Base-by-base conservation (phyloP, 1,139 yeast genomes). In the Zygosaccharomyces sapae region DNA sequence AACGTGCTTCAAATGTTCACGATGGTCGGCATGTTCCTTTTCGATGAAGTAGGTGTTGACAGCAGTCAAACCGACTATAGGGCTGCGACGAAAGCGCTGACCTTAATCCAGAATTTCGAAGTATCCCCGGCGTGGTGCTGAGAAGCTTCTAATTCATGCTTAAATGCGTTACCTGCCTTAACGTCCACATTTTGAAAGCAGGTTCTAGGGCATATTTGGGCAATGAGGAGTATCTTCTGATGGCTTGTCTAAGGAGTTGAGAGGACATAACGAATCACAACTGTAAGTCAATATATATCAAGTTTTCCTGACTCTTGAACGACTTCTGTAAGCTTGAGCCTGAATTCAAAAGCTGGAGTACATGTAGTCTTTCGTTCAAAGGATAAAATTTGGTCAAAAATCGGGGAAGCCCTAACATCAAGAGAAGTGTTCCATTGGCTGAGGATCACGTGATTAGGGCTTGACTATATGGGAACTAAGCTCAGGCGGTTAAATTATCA, bases 1-100 rank as follows among this genome's bases (percentile, higher is more conserved):
- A 52, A 87, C 75, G 64, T 86, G 87, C 58, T 75, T 76, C 63
- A 78, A 71, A 73, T 90, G 97, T 67, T 78, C 79, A 73, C 96
- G 80, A 77, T 90, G 97, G 63, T 83, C 79, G 57, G 92, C 92
- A 68, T 89, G 97, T 69, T 85, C 86, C 65, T 76, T 70, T 75
- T 92, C 98, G 66, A 85, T 76, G 62, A 77, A 79, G 71, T 77
- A 81, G 48, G 94, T 86, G 72, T 89, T 89, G 65, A 84, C 76
- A 43, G 94, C 86, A 55, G 94, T 77, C 63, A 80, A 76, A 47
- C 79, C 69, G 57, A 89, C 80, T 50, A 86, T 87, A 61, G 97
- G 98, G 84, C 70, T 47, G 95, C 96, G 53, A 88, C 80, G 52
- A 79, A 76, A 67, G 79, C 74, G 45, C 96, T 80, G 70, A 90